Evolutionary conservation across 1,284 basidiomycete species (phyloP).

Genomic region (Sanghuangporus weigelae): DNA sequence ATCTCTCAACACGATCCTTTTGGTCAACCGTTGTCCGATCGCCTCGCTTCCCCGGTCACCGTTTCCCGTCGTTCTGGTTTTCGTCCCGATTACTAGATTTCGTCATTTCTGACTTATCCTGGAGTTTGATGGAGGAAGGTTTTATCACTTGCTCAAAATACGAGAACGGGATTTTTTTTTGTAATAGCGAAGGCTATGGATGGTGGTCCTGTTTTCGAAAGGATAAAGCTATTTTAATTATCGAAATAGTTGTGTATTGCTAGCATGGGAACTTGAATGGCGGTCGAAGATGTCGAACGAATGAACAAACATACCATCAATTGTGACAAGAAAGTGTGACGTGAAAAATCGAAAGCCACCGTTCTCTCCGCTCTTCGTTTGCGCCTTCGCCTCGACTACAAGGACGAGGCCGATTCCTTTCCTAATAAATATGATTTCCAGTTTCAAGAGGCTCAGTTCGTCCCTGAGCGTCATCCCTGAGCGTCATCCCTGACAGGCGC

Average conservation of each 20-base stretch:
- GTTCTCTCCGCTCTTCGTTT: neutral
- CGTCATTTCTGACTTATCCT: neutral
- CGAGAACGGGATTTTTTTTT: neutral
- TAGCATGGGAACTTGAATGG: constrained; percentile 9
- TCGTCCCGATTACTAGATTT: neutral
- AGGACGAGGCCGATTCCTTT: neutral
- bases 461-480: no score
- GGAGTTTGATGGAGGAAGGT: neutral
- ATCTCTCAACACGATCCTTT: neutral
- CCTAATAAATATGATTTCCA: no score
- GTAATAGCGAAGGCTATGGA: neutral
- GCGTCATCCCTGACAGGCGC: no score
- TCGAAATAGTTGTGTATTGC: constrained; percentile 1
- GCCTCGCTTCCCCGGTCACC: neutral
- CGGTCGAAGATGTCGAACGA: neutral
- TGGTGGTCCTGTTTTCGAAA: neutral
- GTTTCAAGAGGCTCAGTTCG: no score
- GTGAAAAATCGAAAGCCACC: no score
- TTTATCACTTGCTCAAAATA: neutral
- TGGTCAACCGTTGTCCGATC: neutral
- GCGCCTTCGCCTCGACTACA: neutral
- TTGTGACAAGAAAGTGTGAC: no score
- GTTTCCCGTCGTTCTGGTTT: neutral
- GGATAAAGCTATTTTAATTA: neutral
- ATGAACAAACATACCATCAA: no score